phyloP scores from a whole-genome alignment of 2,329 filamentous ascomycete species.

The Fusarium xyrophilum region DNA sequence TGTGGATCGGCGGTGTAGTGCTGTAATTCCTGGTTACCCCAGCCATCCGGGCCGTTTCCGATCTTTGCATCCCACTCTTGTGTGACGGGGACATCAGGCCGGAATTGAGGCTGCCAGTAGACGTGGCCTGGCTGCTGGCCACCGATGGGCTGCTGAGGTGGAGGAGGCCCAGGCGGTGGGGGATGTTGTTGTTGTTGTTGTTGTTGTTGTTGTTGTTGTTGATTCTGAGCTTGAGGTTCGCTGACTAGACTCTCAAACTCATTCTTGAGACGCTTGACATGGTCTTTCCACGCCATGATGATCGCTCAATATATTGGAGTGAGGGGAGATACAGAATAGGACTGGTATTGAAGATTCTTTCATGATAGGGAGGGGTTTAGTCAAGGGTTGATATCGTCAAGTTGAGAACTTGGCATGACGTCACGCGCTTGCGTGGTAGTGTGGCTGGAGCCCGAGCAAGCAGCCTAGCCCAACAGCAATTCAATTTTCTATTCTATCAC shows the following conservation, averaged over 20 bases:
- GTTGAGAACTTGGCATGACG: conserved; percentile 24
- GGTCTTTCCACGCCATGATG: conserved; percentile 48
- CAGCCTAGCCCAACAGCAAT: background rate
- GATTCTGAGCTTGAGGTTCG: conserved; percentile 37
- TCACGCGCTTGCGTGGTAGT: conserved; percentile 19
- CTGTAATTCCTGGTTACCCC: conserved; percentile 68
- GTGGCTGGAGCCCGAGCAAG: conserved; percentile 15
- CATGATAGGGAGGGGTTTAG: background rate
- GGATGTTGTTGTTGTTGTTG: conserved; percentile 36
- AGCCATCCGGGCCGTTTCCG: conserved; percentile 63
- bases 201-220: conserved; percentile 37
- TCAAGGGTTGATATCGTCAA: background rate
- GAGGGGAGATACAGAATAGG: too few relatives aligned
- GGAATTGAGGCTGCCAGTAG: conserved; percentile 63
- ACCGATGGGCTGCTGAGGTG: conserved; percentile 31
- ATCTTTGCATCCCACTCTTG: conserved; percentile 62
- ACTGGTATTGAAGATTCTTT: background rate
- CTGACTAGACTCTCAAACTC: conserved; percentile 48
- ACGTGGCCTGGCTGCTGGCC: conserved; percentile 31
- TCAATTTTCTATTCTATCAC: background rate
- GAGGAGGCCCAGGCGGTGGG: conserved; percentile 29
- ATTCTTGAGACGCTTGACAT: conserved; percentile 49
- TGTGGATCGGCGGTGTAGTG: conserved; percentile 58
- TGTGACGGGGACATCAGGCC: conserved; percentile 53
- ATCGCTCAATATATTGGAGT: too few relatives aligned